These are phyloP conservation scores for Narthecium ossifragum DNA, from an alignment of 106 monocot species.

Conservation along the genomic window DNA sequence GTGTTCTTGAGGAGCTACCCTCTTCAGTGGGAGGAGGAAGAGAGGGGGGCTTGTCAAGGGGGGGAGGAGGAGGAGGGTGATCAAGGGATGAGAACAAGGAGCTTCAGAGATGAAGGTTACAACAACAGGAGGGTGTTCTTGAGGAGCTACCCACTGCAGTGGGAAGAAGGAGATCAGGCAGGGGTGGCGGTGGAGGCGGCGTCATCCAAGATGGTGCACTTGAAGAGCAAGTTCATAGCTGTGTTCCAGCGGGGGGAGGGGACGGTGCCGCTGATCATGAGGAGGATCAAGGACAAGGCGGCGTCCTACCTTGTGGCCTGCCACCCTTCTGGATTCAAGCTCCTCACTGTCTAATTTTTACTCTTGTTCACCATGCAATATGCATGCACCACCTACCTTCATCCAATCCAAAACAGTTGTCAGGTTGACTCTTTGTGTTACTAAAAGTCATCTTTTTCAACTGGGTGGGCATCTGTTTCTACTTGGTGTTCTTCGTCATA, in stretches of 20 bases:
- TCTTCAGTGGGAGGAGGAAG: slow-evolving; percentile 5
- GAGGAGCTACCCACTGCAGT: slow-evolving; percentile 73
- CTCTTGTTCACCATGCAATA: too few relatives aligned
- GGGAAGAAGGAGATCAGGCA: slow-evolving; percentile 17
- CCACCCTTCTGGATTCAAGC: slow-evolving; percentile 39
- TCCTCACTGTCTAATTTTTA: slow-evolving; percentile 1
- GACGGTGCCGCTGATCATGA: slow-evolving; percentile 35
- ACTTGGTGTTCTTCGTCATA: too few relatives aligned
- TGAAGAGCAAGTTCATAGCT: slow-evolving; percentile 26
- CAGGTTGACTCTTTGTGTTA: too few relatives aligned
- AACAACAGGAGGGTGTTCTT: slow-evolving; percentile 52
- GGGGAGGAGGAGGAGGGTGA: slow-evolving; percentile 15
- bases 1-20: slow-evolving; percentile 21
- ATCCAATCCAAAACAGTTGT: too few relatives aligned
- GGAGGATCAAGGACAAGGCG: slow-evolving; percentile 51
- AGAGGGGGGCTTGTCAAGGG: background rate
- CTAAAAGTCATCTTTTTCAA: too few relatives aligned
- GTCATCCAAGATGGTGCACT: background rate
- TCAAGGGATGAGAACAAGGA: slow-evolving; percentile 37
- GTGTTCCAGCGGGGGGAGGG: slow-evolving; percentile 45
- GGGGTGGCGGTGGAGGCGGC: background rate
- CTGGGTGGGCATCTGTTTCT: too few relatives aligned
- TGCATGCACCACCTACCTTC: too few relatives aligned
- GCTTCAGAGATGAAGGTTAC: slow-evolving; percentile 65
- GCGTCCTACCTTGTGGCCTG: slow-evolving; percentile 43